These are phyloP conservation scores for Podaxis carcinomalis DNA, from an alignment of 768 basidiomycete genomes.

Conservation along the genomic window DNA sequence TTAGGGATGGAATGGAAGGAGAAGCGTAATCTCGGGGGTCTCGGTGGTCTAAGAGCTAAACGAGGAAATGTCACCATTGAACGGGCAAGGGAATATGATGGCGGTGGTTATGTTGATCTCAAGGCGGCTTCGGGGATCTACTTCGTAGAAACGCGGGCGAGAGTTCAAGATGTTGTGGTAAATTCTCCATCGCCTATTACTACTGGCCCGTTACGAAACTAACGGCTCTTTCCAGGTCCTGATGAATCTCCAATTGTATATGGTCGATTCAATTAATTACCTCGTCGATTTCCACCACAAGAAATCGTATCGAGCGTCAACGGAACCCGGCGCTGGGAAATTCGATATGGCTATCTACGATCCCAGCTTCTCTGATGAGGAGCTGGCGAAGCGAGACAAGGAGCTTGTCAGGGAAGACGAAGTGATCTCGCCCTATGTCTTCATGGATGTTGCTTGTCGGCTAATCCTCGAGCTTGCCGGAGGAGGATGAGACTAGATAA, in stretches of 20 bases:
- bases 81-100: constrained; percentile 59
- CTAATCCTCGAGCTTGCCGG: constrained; percentile 93
- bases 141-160: constrained; percentile 89
- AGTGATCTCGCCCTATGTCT: constrained; percentile 84
- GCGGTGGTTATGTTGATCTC: constrained; percentile 54
- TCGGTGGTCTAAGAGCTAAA: constrained; percentile 50
- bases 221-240: constrained; percentile 54
- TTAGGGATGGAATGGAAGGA: constrained; percentile 98
- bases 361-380: constrained; percentile 40
- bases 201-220: background rate
- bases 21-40: constrained; percentile 73
- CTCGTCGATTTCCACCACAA: constrained; percentile 98
- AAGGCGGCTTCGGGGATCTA: constrained; percentile 76
- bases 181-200: constrained; percentile 23
- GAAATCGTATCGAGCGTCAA: constrained; percentile 81
- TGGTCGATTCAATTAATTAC: constrained; percentile 94
- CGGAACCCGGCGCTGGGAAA: constrained; percentile 60
- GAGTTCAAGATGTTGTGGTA: constrained; percentile 91
- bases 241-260: constrained; percentile 97
- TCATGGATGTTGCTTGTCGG: constrained; percentile 93
- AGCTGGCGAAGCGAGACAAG: constrained; percentile 36
- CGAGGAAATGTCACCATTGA: constrained; percentile 44
- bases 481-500: constrained; percentile 31
- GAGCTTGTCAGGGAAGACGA: constrained; percentile 52
- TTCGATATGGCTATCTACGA: constrained; percentile 65